Conservation (phyloP, 2,329 filamentous ascomycete genomes). For the Epichloe bromicola region DNA sequence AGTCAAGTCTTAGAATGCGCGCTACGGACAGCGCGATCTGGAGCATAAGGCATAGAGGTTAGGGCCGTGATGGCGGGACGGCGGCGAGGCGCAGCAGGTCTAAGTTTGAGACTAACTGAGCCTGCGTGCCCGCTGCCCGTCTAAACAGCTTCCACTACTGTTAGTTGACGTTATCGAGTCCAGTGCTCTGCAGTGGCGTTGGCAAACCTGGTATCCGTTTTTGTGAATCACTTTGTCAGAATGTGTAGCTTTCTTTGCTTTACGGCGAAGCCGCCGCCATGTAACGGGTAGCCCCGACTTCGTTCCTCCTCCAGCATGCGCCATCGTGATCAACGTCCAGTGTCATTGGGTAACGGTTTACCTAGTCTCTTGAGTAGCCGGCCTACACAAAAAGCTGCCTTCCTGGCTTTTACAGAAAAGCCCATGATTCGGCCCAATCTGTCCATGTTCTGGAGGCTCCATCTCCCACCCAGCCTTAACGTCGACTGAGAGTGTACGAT, state of each 20-base stretch:
- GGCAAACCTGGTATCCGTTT: too few relatives aligned
- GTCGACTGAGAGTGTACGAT: not conserved
- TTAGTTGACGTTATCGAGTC: not conserved
- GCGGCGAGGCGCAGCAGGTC: not conserved
- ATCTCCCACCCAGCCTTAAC: too few relatives aligned
- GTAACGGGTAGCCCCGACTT: slow-evolving; percentile 2
- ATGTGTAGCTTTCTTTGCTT: not conserved
- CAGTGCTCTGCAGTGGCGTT: not conserved
- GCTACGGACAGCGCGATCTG: not conserved
- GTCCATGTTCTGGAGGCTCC: not conserved
- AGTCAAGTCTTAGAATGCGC: not conserved
- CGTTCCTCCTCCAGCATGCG: not conserved
- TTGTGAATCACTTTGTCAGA: not conserved
- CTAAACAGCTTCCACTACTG: too few relatives aligned
- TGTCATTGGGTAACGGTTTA: not conserved
- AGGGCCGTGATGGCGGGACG: not conserved
- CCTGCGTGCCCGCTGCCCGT: too few relatives aligned
- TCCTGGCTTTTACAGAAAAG: not conserved
- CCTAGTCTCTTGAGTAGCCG: not conserved
- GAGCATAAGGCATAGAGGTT: not conserved
- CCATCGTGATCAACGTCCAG: not conserved
- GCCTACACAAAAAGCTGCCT: not conserved
- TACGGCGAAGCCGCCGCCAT: slow-evolving; percentile 5
- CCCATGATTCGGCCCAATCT: not conserved
- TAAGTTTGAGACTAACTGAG: not conserved